A percentile compares a stretch with the other conserved stretches of the same genome.
Conservation (phyloP, 768 basidiomycete species). For the Termitomyces bulborhizus region DNA sequence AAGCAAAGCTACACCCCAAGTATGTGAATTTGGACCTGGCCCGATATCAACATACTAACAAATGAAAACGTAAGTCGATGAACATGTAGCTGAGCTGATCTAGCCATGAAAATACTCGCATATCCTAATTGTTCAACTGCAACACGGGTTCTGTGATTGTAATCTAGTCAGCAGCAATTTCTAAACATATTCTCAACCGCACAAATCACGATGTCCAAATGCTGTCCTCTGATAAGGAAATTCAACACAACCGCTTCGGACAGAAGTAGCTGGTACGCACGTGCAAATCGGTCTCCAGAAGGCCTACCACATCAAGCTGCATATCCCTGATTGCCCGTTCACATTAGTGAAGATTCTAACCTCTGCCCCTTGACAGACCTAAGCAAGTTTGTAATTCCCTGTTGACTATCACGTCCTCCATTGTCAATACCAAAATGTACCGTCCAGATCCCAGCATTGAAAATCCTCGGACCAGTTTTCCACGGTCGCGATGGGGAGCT, state of each 20-base stretch:
- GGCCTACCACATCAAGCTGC: conserved; percentile 78
- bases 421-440: conserved; percentile 85
- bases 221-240: conserved; percentile 25
- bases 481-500: conserved; percentile 44
- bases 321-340: conserved; percentile 47
- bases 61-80: background rate
- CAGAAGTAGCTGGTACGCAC: conserved; percentile 36
- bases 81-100: background rate
- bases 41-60: conserved; percentile 82
- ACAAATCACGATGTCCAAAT: conserved; percentile 86
- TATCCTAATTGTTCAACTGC: conserved; percentile 76
- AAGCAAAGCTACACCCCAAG: conserved; percentile 81
- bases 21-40: conserved; percentile 83
- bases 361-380: conserved; percentile 17
- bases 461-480: conserved; percentile 56
- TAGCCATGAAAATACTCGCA: conserved; percentile 34
- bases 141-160: conserved; percentile 54
- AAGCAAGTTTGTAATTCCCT: conserved; percentile 50
- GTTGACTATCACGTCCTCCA: conserved; percentile 67
- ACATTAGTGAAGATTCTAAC: background rate
- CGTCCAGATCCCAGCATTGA: conserved; percentile 87
- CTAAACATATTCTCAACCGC: conserved; percentile 7
- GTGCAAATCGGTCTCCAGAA: conserved; percentile 83
- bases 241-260: background rate
- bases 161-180: background rate